Evolutionary conservation across 108 stramenopile genomes (phyloP).

Genomic region (Cyclostephanos tholiformis): DNA sequence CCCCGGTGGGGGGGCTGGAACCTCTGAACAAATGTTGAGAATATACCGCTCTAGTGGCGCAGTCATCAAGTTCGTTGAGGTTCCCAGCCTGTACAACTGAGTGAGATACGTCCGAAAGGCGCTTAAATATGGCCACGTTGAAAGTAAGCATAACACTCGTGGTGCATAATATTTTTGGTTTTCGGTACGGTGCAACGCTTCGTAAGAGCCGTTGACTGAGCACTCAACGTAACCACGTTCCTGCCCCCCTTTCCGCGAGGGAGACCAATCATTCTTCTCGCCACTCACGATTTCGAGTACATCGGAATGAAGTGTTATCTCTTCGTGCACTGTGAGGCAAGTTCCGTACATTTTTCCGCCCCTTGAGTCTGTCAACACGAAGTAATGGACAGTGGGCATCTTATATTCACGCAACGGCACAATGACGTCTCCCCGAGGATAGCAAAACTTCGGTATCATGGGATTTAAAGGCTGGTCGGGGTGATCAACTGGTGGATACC

Average conservation of each 20-base stretch:
- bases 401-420: constrained; percentile 62
- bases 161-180: constrained; percentile 74
- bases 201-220: constrained; percentile 32
- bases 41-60: constrained; percentile 96
- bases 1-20: constrained; percentile 96
- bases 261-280: constrained; percentile 27
- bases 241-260: constrained; percentile 28
- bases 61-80: constrained; percentile 82
- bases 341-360: constrained; percentile 87
- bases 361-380: constrained; percentile 82
- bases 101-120: constrained; percentile 90
- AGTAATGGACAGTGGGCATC: constrained; percentile 84
- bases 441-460: constrained; percentile 84
- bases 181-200: constrained; percentile 23
- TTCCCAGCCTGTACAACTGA: constrained; percentile 92
- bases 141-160: constrained; percentile 88
- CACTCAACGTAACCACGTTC: constrained; percentile 45
- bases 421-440: constrained; percentile 73
- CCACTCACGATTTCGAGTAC: constrained; percentile 9
- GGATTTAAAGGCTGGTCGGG: constrained; percentile 80
- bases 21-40: constrained; percentile 93
- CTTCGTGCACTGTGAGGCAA: constrained; percentile 84
- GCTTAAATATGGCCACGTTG: constrained; percentile 93
- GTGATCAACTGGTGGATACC: constrained; percentile 75
- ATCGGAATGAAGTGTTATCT: constrained; percentile 42